These are phyloP conservation scores for Tetrahymena borealis DNA, from an alignment of 73 alveolate species.

Conservation along the genomic window DNA sequence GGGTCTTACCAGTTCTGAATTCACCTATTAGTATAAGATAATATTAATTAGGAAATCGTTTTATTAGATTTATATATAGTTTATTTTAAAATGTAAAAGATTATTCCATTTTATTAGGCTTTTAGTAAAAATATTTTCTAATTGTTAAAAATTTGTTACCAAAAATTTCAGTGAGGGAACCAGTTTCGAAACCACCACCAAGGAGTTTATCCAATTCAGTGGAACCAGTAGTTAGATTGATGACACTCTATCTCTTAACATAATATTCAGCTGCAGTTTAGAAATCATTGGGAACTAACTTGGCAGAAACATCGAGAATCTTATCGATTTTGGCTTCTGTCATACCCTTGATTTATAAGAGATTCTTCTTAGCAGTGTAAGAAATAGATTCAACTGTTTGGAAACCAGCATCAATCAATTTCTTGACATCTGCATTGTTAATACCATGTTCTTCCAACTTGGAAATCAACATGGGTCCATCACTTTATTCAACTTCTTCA, in stretches of 20 bases:
- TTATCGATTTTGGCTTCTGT: constrained; percentile 92
- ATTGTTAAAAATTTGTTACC: constrained; percentile 24
- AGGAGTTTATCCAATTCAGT: constrained; percentile 73
- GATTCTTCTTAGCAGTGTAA: constrained; percentile 79
- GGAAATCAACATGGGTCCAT: constrained; percentile 25
- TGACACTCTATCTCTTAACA: constrained; percentile 69
- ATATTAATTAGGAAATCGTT: not conserved
- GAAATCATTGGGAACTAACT: constrained; percentile 71
- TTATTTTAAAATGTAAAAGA: too few relatives aligned
- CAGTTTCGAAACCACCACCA: constrained; percentile 94
- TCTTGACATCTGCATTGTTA: constrained; percentile 77
- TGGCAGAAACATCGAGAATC: constrained; percentile 64
- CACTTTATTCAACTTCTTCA: not conserved
- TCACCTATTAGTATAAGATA: constrained; percentile 51
- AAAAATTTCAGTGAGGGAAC: constrained; percentile 91
- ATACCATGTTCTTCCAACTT: constrained; percentile 82
- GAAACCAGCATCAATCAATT: constrained; percentile 89
- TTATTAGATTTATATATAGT: too few relatives aligned
- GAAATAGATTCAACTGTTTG: constrained; percentile 73
- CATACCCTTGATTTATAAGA: constrained; percentile 87
- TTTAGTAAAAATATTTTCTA: not conserved
- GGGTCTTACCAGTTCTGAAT: constrained; percentile 95
- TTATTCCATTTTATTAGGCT: not conserved
- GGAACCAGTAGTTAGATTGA: constrained; percentile 82
- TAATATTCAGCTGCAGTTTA: constrained; percentile 69